Evolutionary conservation across 495 filamentous ascomycete species (phyloP), one percentile per base, ranked within the genome.

Genomic region (Neurospora sp.): DNA sequence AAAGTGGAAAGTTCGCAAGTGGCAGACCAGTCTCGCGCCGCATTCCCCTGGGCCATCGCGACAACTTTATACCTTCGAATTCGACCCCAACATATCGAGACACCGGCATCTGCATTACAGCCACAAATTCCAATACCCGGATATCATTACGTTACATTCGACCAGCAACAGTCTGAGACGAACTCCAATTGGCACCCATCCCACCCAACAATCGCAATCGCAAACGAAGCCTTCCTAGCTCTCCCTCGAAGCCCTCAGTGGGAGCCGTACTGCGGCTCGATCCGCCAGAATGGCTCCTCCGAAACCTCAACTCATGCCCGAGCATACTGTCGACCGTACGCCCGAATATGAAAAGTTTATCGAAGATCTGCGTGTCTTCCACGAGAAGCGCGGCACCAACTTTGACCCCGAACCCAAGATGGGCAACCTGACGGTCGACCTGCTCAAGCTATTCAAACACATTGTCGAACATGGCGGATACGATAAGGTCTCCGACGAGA

Each of bases 401-500:
- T 87, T 95, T 72, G 91, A 93, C 39, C 85, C 87, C 41, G 89
- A 92, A 78, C 92, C 93, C 22, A 89, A 89, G 79, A 88, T 95
- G 74, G 92, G 91, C 53, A 85, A 82, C 73, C 88, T 88, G 71
- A 88, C 88, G 53, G 87, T 94, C 73, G 91, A 95, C 72, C 84
- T 96, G 8, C 82, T 88, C 73, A 87, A 89, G 71, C 83, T 94
- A 31, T 95, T 90, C 83, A 89, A 91, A 39, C 83, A 85, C 59
- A 91, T 95, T 16, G 84, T 89, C 48, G 84, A 87, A 3, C 87
- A 89, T 69, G 93, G 93, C 59, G 93, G 93, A 71, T 96, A 96
- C 78, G 93, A 96, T 81, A 89, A 89, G 74, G 88, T 94, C 40
- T 93, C 90, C 40, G 89, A 89, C 42, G 91, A 93, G 76, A 93